These are phyloP conservation scores for Strobilomyces dryophilus DNA, from an alignment of 768 basidiomycete species.

Conservation along the genomic window DNA sequence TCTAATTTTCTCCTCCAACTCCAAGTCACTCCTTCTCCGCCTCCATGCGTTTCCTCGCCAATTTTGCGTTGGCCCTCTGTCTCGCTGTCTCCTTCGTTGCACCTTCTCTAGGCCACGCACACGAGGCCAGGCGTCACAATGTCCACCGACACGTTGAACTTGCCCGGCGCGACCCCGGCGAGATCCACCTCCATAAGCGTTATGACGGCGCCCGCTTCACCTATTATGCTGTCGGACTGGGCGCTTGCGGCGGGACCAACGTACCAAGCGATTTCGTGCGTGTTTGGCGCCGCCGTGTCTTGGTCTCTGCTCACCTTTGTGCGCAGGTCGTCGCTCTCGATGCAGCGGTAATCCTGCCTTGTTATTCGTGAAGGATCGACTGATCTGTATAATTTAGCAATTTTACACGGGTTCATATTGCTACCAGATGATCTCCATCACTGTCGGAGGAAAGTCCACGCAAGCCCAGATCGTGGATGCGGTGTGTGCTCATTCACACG, in stretches of 20 bases:
- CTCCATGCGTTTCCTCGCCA: conserved; percentile 23
- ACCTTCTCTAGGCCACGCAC: conserved; percentile 18
- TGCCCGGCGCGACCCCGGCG: conserved; percentile 24
- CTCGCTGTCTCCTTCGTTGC: conserved; percentile 14
- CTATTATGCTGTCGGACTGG: conserved; percentile 40
- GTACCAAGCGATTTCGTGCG: conserved; percentile 33
- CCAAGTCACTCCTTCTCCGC: conserved; percentile 22
- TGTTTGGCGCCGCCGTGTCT: not conserved
- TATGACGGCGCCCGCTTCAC: conserved; percentile 29
- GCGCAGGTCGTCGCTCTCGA: conserved; percentile 51
- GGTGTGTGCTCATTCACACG: conserved; percentile 31
- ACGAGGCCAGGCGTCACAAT: conserved; percentile 22
- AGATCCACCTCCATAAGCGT: conserved; percentile 20
- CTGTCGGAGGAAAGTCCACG: conserved; percentile 51
- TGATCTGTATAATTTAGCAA: conserved; percentile 40
- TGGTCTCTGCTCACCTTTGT: conserved; percentile 1
- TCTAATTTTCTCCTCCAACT: conserved; percentile 1
- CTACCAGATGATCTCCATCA: conserved; percentile 58
- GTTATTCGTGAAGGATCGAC: not conserved
- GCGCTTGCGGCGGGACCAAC: conserved; percentile 37
- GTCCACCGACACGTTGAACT: conserved; percentile 20
- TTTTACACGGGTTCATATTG: conserved; percentile 53
- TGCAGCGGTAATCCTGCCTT: conserved; percentile 17
- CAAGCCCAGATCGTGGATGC: conserved; percentile 59
- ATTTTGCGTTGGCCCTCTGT: conserved; percentile 19